Evolutionary conservation across 305 asterid species (phyloP), one percentile per base, ranked within the genome.

Genomic region (Withania somnifera): DNA sequence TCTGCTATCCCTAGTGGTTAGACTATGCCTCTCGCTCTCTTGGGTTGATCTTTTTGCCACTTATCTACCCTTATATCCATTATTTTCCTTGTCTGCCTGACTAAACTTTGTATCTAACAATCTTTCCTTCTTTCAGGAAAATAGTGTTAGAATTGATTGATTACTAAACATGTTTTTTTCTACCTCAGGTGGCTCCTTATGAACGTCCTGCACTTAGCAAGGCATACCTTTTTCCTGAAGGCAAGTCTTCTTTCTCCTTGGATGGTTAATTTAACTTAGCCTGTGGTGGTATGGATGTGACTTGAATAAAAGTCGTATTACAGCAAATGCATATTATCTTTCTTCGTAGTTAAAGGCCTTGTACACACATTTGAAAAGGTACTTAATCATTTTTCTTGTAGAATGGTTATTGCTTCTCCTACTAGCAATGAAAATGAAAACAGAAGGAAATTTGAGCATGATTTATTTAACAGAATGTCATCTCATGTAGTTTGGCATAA

Each of bases 151-250:
- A 26, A 14, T 9, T 50, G 61, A 75, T 51, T 63, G 17, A 50
- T 28, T 50, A 28, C 80, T 50, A 60, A 80, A 42, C 63, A 58
- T 6, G 0, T 19, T 34, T 60, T 61, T 83, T 84, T 52, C 61
- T 38, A 26, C 87, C 86, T 82, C 89, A 96, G 99, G 99, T 96
- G 84, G 99, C 99, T 89, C 98, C 99, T 52, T 96, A 94, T 88
- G 98, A 96, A 89, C 98, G 98, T 38, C 98, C 98, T 51, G 98
- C 98, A 36, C 94, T 96, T 78, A 94, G 99, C 88, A 96, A 96
- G 87, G 98, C 90, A 63, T 96, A 96, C 90, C 91, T 96, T 81
- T 93, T 94, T 80, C 98, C 99, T 51, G 91, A 96, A 86, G 98
- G 98, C 92, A 86, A 89, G 95, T 90, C 56, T 63, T 63, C 6